Percentiles rank a stretch among this genome's conserved stretches.
Conservation (phyloP, 2,329 filamentous ascomycete genomes). For the Cryphonectria carpinicola region DNA sequence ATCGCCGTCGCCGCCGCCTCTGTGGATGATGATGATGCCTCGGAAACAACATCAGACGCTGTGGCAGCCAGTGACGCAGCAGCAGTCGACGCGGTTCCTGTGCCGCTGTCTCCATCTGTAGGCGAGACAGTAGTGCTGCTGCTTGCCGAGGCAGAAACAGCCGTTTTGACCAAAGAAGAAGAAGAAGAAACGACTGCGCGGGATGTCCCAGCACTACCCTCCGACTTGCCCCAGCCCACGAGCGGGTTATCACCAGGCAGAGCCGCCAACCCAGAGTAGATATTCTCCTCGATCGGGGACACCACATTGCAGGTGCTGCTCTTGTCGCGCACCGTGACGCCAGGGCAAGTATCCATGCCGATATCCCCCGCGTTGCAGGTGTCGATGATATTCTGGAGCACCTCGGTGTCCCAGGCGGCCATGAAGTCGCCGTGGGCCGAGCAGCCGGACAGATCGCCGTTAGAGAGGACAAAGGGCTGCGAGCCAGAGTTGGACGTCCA, state of each 20-base stretch:
- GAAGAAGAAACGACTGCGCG: background rate
- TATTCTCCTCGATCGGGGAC: conserved; percentile 50
- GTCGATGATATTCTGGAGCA: conserved; percentile 69
- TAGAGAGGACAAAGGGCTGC: conserved; percentile 70
- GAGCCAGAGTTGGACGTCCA: conserved; percentile 58
- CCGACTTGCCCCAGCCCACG: conserved; percentile 49
- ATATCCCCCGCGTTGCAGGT: conserved; percentile 63
- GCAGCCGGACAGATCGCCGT: conserved; percentile 72
- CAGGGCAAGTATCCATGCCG: conserved; percentile 66
- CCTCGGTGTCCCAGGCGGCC: conserved; percentile 69
- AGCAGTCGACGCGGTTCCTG: background rate
- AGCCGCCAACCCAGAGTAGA: conserved; percentile 47
- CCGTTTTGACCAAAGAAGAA: background rate
- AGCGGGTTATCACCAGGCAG: conserved; percentile 62
- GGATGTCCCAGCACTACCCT: conserved; percentile 40
- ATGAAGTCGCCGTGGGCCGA: conserved; percentile 74
- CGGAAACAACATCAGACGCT: background rate
- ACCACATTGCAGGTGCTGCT: conserved; percentile 54
- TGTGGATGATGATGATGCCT: background rate
- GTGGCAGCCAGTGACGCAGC: background rate
- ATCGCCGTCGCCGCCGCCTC: too few species aligned
- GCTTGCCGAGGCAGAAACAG: background rate
- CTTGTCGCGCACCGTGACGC: conserved; percentile 56
- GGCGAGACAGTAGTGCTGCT: background rate
- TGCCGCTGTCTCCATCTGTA: background rate